Evolutionary conservation across 306 rosid species (phyloP).

Genomic region (Canavalia gladiata): DNA sequence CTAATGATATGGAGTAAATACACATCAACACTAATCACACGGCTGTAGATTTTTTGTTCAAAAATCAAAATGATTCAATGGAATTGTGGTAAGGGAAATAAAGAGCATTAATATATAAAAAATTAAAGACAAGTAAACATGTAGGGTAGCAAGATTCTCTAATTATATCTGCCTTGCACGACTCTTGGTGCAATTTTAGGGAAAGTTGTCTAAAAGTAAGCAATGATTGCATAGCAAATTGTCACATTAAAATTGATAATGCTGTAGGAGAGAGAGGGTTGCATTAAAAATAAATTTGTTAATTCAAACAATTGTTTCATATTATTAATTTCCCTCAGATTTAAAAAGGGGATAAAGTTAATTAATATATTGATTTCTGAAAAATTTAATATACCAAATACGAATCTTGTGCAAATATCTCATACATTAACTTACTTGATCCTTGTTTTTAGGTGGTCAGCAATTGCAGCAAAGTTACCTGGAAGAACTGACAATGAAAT

Average conservation of each 20-base stretch:
- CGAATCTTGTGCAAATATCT: conserved; percentile 28
- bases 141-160: conserved; percentile 51
- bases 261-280: too few relatives aligned
- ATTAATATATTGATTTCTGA: background rate
- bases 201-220: too few relatives aligned
- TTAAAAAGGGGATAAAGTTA: too few relatives aligned
- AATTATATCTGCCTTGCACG: background rate
- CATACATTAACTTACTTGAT: background rate
- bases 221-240: too few relatives aligned
- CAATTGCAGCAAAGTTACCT: conserved; percentile 79
- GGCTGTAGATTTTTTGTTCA: background rate
- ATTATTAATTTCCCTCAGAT: too few relatives aligned
- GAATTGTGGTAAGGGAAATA: background rate
- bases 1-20: background rate
- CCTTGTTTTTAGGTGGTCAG: conserved; percentile 77
- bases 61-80: background rate
- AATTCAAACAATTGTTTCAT: too few relatives aligned
- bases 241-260: too few relatives aligned
- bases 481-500: conserved; percentile 91
- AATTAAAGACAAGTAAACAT: background rate
- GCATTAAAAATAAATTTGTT: too few relatives aligned
- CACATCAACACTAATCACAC: background rate
- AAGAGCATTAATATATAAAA: background rate
- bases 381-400: background rate
- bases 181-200: background rate